Evolutionary conservation across 768 basidiomycete species (phyloP), one percentile per base, ranked within the genome.

Genomic region (Cubamyces sp.): DNA sequence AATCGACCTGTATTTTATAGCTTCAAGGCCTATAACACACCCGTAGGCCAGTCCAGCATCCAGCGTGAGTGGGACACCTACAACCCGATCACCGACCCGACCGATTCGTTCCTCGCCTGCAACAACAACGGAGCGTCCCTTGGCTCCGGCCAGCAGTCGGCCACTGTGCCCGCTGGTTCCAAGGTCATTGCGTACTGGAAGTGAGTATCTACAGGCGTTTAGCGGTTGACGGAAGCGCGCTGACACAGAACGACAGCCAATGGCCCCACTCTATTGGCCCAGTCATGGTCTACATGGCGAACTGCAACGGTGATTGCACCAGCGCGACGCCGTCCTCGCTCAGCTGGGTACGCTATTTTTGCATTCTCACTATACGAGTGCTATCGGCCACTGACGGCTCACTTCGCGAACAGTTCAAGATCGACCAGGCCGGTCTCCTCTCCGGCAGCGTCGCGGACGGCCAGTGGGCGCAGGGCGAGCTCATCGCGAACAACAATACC

Each of bases 1-100:
- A 11, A 45, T 5, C 15, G 30, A 6, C 25, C 37, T 18, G 50
- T 52, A 12, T 26, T 9, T 3, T 42, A n/a, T 55, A 74, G 75
- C 0, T 75, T 74, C 62, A 61, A 69, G 42, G 64, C 78, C 5
- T 80, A 79, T 72, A 76, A 78, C 66, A 71, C 74, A 0, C 74
- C 78, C n/a, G 62, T 66, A n/a, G 76, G 77, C 18, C 78, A 80
- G 67, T 68, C 60, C 39, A 74, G 73, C 46, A 78, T 79, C 62
- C 70, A 77, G 70, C 74, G 75, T 51, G 72, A 74, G 64, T 78
- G 77, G 76, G 74, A 76, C 61, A 72, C 70, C 11, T 79, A 78
- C 54, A 74, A 79, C 65, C 79, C 78, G 15, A 73, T 79, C 66
- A 74, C 73, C 19, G 68, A 71, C 66, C 70, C 75, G 12, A 75